phyloP scores from a whole-genome alignment of 2,329 filamentous ascomycete species.

The Aspergillus fumigatiaffinis region DNA sequence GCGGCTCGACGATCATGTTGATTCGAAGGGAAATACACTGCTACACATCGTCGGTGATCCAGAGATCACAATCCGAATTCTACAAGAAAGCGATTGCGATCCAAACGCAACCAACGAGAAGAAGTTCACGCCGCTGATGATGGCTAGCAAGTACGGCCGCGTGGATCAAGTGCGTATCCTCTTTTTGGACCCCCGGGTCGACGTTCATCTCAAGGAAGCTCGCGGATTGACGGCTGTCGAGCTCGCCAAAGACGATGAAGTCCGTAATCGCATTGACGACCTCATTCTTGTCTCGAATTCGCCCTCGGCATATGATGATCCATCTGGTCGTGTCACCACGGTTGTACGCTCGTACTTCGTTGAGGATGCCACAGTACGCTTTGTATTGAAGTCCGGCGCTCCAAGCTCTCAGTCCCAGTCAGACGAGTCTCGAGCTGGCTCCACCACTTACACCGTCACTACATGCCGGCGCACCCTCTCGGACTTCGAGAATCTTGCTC shows the following conservation, averaged over 20 bases:
- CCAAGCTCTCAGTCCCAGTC: slow-evolving; percentile 49
- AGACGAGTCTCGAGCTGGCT: slow-evolving; percentile 39
- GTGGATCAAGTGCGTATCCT: slow-evolving; percentile 88
- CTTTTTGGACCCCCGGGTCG: slow-evolving; percentile 83
- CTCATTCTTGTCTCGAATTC: slow-evolving; percentile 75
- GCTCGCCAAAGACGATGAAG: slow-evolving; percentile 94
- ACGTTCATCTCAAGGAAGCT: slow-evolving; percentile 76
- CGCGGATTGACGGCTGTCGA: slow-evolving; percentile 92
- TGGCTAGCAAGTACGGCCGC: slow-evolving; percentile 95
- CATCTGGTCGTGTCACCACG: slow-evolving; percentile 79
- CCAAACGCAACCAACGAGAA: slow-evolving; percentile 95
- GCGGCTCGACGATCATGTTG: slow-evolving; percentile 88
- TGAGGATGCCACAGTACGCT: slow-evolving; percentile 87
- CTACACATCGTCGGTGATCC: slow-evolving; percentile 93
- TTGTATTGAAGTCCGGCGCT: slow-evolving; percentile 90
- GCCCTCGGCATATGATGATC: slow-evolving; percentile 47
- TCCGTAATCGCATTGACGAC: slow-evolving; percentile 94
- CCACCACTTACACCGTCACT: slow-evolving; percentile 81
- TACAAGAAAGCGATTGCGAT: slow-evolving; percentile 86
- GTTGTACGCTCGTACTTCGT: slow-evolving; percentile 96
- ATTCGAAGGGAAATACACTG: slow-evolving; percentile 87
- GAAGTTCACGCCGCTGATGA: slow-evolving; percentile 92
- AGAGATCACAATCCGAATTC: slow-evolving; percentile 67
- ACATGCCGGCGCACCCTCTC: slow-evolving; percentile 82
- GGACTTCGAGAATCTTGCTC: slow-evolving; percentile 88